Base-by-base conservation (phyloP, 2,329 filamentous ascomycete species). In the Neocucurbitaria cava region DNA sequence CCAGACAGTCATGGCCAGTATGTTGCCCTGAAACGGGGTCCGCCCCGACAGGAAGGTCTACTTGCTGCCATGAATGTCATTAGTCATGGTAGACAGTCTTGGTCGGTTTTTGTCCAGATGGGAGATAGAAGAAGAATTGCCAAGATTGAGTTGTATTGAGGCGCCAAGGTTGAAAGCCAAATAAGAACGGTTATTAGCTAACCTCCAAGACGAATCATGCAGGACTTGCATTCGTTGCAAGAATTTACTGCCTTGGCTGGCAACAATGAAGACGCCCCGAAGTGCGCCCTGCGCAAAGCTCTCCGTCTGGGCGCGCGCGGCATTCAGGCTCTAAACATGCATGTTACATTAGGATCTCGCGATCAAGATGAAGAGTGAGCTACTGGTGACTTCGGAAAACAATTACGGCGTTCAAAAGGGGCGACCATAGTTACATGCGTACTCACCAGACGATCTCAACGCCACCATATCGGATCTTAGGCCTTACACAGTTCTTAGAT, bases 231-330 rank as follows among this genome's bases (percentile, higher is more conserved):
- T 10, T 11, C 17, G 26, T 42, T 24, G 24, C 49, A 15, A 24
- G 46, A 35, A 38, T 23, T 20, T 17, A 47, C 42, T 31, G 13
- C 46, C 23, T 40, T 57, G 40, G 9, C 18, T 30, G 21, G 23
- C 42, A 48, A 47, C 49, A 30, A 21, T n/a, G 55, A 55, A 33
- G 44, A 52, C 49, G 31, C 33, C 31, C 49, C 56, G 56, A 58
- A 54, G 31, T 39, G 49, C 41, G 49, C 40, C 30, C 39, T 49
- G 33, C n/a, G 31, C 45, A 45, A 44, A 23, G 40, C 15, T 30
- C 31, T 50, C 52, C 50, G 58, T 55, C 60, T 65, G 53, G 62
- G 60, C 60, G 21, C 21, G 49, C 61, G 55, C 44, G 56, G 62
- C 59, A 17, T 41, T 38, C 48, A 52, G 48, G 50, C 10, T 47